Evolutionary conservation across 2,329 filamentous ascomycete species (phyloP).

Genomic region (Aspergillus pseudoviridinutans): DNA sequence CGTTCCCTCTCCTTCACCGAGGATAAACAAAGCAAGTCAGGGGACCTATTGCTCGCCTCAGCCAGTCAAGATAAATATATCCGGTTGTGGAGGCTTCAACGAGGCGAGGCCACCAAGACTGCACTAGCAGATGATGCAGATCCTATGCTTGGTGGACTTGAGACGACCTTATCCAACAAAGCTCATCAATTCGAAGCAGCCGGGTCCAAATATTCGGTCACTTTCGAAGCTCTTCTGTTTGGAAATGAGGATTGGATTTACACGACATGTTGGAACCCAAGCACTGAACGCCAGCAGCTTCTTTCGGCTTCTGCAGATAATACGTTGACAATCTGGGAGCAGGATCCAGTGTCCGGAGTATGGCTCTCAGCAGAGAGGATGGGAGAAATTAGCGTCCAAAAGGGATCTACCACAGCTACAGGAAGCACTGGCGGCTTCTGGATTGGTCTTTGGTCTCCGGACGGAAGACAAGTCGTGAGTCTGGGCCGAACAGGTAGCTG

Average conservation of each 20-base stretch:
- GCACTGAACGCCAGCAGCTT: constrained; percentile 60
- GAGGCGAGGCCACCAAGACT: constrained; percentile 61
- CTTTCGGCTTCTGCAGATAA: constrained; percentile 93
- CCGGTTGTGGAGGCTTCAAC: constrained; percentile 81
- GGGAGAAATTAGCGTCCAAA: constrained; percentile 90
- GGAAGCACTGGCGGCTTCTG: constrained; percentile 95
- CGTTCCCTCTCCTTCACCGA: constrained; percentile 74
- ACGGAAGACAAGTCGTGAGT: constrained; percentile 70
- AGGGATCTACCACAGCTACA: constrained; percentile 93
- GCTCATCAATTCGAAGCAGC: constrained; percentile 68
- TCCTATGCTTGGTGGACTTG: constrained; percentile 39
- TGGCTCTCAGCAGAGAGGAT: constrained; percentile 85
- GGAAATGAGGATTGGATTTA: constrained; percentile 99
- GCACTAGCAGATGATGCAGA: constrained; percentile 37
- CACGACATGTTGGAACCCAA: constrained; percentile 69
- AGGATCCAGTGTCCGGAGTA: constrained; percentile 76
- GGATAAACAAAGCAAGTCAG: constrained; percentile 52
- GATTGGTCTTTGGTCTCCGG: constrained; percentile 87
- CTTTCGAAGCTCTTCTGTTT: constrained; percentile 88
- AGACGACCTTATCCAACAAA: constrained; percentile 82
- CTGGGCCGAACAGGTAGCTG: constrained; percentile 90
- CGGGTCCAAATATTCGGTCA: constrained; percentile 68
- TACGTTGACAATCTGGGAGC: constrained; percentile 88
- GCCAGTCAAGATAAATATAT: constrained; percentile 98
- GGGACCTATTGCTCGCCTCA: constrained; percentile 79